These are phyloP conservation scores for Stipa capillata DNA, from an alignment of 176 grass and related monocot species.

Conservation along the genomic window DNA sequence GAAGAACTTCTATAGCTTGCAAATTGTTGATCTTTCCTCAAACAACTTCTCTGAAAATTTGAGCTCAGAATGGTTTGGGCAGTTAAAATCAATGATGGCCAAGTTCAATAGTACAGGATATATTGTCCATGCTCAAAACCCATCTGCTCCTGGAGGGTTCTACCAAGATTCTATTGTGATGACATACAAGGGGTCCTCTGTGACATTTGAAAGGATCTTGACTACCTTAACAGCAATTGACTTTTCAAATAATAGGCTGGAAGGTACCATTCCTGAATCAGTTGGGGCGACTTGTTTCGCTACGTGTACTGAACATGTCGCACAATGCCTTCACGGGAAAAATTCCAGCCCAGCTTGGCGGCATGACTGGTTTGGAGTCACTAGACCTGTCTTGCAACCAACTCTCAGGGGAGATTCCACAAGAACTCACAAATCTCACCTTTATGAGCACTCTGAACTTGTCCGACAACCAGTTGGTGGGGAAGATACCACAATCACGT, in stretches of 20 bases:
- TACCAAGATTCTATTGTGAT: neutral
- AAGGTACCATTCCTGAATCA: neutral
- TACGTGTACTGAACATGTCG: neutral
- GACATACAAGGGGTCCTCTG: neutral
- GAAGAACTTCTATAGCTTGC: neutral
- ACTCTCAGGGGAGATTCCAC: neutral
- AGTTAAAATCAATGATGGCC: neutral
- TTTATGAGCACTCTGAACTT: conserved; percentile 15
- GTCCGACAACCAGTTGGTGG: conserved; percentile 21
- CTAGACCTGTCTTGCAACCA: neutral
- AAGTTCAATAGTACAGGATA: neutral
- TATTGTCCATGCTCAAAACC: accelerated
- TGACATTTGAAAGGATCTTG: neutral
- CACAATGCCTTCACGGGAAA: neutral
- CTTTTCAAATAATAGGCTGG: neutral
- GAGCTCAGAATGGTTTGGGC: neutral
- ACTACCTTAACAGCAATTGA: neutral
- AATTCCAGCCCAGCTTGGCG: neutral
- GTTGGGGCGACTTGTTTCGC: neutral
- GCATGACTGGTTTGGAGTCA: neutral
- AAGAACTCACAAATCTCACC: conserved; percentile 10
- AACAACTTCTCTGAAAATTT: conserved; percentile 11
- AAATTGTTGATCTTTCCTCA: conserved; percentile 16
- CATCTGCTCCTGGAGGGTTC: neutral
- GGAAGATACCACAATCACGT: no score